Evolutionary conservation across 129 eudicot genomes (phyloP).

Genomic region (Scalesia atractyloides): DNA sequence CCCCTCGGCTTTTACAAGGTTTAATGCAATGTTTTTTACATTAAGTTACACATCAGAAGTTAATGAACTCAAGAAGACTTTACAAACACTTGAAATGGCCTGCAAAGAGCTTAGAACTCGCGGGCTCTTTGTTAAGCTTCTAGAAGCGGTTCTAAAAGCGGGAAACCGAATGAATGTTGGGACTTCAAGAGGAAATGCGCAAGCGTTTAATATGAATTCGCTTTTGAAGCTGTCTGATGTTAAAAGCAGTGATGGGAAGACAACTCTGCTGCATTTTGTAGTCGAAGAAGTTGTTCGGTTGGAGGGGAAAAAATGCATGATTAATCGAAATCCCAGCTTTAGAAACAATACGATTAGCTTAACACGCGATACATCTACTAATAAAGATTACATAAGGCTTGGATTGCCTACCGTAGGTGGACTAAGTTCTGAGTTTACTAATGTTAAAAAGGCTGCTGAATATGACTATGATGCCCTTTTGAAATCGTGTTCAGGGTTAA

Average conservation of each 20-base stretch:
- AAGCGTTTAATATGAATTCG: conserved; percentile 82
- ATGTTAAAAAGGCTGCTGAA: conserved; percentile 78
- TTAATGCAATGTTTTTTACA: conserved; percentile 73
- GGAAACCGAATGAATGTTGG: conserved; percentile 98
- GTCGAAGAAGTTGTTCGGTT: conserved; percentile 91
- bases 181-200: conserved; percentile 96
- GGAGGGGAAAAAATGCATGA: conserved; percentile 83
- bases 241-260: conserved; percentile 88
- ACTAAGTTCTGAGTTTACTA: conserved; percentile 65
- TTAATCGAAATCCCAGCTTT: conserved; percentile 53
- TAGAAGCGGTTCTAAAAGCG: conserved; percentile 90
- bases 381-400: conserved; percentile 59
- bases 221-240: conserved; percentile 82
- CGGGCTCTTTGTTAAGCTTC: conserved; percentile 82
- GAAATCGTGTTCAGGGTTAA: conserved; percentile 43
- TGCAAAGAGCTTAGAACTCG: conserved; percentile 78
- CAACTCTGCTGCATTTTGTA: conserved; percentile 88
- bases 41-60: conserved; percentile 66
- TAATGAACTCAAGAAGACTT: conserved; percentile 49
- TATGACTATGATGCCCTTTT: conserved; percentile 56
- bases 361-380: conserved; percentile 29
- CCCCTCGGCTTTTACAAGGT: conserved; percentile 81
- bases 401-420: conserved; percentile 96
- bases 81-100: conserved; percentile 66
- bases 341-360: conserved; percentile 28